Percentiles rank a stretch among this genome's conserved stretches.
These are phyloP conservation scores for Chalara sp. DNA, from an alignment of 2,329 filamentous ascomycete genomes.

Conservation along the genomic window DNA sequence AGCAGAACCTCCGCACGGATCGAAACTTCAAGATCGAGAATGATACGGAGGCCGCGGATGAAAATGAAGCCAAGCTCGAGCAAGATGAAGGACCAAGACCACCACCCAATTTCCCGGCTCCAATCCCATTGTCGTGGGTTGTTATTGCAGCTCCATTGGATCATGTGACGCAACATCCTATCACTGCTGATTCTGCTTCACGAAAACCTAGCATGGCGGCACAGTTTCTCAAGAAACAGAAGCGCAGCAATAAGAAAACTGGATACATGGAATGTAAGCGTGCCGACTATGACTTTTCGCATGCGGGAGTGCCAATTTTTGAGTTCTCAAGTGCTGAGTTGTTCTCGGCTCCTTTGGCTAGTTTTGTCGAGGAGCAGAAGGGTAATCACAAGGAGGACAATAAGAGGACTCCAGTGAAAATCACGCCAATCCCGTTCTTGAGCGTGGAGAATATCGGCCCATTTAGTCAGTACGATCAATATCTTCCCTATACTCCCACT, in stretches of 20 bases:
- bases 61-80: too few relatives aligned
- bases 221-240: not conserved
- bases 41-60: too few relatives aligned
- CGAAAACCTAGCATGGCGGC: not conserved
- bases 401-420: not conserved
- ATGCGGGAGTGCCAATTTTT: slow-evolving; percentile 22
- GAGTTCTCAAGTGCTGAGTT: slow-evolving; percentile 15
- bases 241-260: not conserved
- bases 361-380: not conserved
- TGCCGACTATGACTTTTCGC: slow-evolving; percentile 22
- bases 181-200: slow-evolving; percentile 4
- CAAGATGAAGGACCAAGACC: not conserved
- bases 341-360: not conserved
- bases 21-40: too few relatives aligned
- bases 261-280: slow-evolving; percentile 11
- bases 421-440: not conserved
- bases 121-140: slow-evolving; percentile 17
- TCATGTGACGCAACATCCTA: slow-evolving; percentile 16
- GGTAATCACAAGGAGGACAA: too few relatives aligned
- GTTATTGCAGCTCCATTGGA: slow-evolving; percentile 21
- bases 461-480: slow-evolving; percentile 2
- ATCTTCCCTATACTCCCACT: not conserved
- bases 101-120: slow-evolving; percentile 18
- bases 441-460: slow-evolving; percentile 6
- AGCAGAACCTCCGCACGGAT: too few relatives aligned